phyloP scores from a whole-genome alignment of 345 rosid genomes.

The Cardamine resedifolia region DNA sequence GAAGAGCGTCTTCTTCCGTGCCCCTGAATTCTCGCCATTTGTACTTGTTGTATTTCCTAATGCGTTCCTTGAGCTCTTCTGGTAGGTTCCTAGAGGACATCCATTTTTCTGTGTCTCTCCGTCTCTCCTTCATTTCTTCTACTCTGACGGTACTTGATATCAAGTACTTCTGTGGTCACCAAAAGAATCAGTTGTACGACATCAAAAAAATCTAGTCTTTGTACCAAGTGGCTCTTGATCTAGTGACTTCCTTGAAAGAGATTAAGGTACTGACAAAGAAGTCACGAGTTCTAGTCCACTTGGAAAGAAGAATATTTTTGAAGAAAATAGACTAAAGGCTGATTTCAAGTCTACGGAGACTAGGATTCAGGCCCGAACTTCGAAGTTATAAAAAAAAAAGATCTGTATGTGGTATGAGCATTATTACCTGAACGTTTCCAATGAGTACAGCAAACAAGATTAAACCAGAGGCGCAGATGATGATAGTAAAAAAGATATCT shows the following conservation, averaged over 20 bases:
- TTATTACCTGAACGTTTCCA: slow-evolving; percentile 60
- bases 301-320: no score
- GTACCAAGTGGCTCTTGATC: no score
- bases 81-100: slow-evolving; percentile 29
- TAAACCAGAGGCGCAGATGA: slow-evolving; percentile 44
- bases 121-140: slow-evolving; percentile 35
- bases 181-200: not conserved
- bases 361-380: no score
- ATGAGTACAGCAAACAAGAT: slow-evolving; percentile 50
- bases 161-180: slow-evolving; percentile 30
- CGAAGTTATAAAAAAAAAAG: no score
- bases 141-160: slow-evolving; percentile 22
- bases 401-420: no score
- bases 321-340: no score
- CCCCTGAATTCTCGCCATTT: slow-evolving; percentile 35
- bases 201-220: not conserved
- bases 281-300: no score
- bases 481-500: slow-evolving; percentile 46
- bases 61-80: slow-evolving; percentile 15
- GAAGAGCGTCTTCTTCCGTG: slow-evolving; percentile 24
- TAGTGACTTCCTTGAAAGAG: no score
- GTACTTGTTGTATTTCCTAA: slow-evolving; percentile 18
- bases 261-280: no score
- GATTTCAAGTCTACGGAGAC: no score
- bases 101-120: slow-evolving; percentile 34